Base-by-base conservation (phyloP, 257 asterid species). In the Buddleja alternifolia region DNA sequence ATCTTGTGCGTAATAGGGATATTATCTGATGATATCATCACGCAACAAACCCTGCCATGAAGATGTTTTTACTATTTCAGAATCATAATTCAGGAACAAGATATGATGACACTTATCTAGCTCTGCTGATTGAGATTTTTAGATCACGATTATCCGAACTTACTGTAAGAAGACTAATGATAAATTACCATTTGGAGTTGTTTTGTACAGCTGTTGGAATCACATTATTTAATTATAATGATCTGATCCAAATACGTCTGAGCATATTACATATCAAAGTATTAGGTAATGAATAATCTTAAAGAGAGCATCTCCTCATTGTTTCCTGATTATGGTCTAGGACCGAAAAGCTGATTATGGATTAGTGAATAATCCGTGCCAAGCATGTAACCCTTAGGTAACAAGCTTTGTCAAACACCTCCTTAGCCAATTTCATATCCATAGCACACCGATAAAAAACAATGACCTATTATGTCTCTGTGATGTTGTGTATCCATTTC, bases 171-270 rank as follows among this genome's bases (percentile, higher is more conserved):
- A 59, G 19, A 17, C 12, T 17, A 9, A 32, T 42, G 17, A 12
- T 34, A 7, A 15, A 17, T 25, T 12, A 56, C 7, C n/a, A 21
- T 53, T 54, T 73, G 17, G 42, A 15, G 47, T 61, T 23, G 19
- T 70, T 50, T 16, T 63, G n/a, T 9, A n/a, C 16, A 12, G 57
- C 66, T 53, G 20, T 36, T 10, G n/a, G 41, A 69, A 54, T 17
- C 53, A 64, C 15, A 34, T 29, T 29, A 29, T 29, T 5, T 29
- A 1, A 29, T 29, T 29, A 29, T 29, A 29, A 20, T 34, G 19
- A 12, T 23, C 15, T 20, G 23, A 29, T 2, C 34, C 47, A 9
- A 57, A 16, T 46, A 50, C 10, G 50, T n/a, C 47, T 29, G 7
- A 29, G 21, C 11, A 10, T 16, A 16, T 71, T 19, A 16, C 32